These are phyloP conservation scores for Taphrina betulina DNA, from an alignment of 1,139 yeast species.

Conservation along the genomic window DNA sequence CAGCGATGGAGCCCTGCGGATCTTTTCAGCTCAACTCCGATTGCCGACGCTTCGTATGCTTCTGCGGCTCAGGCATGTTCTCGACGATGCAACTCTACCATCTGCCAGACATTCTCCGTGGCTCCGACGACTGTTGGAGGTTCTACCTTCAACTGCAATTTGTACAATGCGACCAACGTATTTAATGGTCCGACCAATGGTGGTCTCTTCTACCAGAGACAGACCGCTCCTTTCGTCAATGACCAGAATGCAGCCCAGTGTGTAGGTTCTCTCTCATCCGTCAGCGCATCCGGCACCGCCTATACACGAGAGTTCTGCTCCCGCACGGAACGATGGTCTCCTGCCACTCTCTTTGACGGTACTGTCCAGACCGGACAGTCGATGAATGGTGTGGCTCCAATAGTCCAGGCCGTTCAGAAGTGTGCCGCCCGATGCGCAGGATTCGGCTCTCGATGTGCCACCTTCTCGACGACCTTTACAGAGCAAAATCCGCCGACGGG, in stretches of 20 bases:
- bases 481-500: constrained; percentile 23
- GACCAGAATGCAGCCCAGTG: constrained; percentile 20
- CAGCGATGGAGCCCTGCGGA: constrained; percentile 31
- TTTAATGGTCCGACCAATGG: constrained; percentile 32
- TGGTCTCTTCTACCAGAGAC: constrained; percentile 30
- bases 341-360: constrained; percentile 26
- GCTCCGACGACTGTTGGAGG: constrained; percentile 30
- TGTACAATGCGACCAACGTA: constrained; percentile 30
- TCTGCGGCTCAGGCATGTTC: constrained; percentile 30
- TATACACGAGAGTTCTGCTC: constrained; percentile 30
- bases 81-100: constrained; percentile 15
- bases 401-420: constrained; percentile 23
- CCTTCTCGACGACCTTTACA: constrained; percentile 30
- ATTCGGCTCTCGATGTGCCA: constrained; percentile 12
- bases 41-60: constrained; percentile 18
- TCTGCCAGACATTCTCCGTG: constrained; percentile 27
- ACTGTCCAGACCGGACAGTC: constrained; percentile 26
- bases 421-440: constrained; percentile 24
- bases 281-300: constrained; percentile 1
- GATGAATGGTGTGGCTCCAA: constrained; percentile 3
- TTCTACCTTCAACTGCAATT: constrained; percentile 25
- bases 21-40: constrained; percentile 24
- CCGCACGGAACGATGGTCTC: constrained; percentile 31
- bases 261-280: constrained; percentile 12
- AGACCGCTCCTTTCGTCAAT: constrained; percentile 4